Base-by-base conservation (phyloP, 2,329 filamentous ascomycete species). In the Diaporthe nobilis region DNA sequence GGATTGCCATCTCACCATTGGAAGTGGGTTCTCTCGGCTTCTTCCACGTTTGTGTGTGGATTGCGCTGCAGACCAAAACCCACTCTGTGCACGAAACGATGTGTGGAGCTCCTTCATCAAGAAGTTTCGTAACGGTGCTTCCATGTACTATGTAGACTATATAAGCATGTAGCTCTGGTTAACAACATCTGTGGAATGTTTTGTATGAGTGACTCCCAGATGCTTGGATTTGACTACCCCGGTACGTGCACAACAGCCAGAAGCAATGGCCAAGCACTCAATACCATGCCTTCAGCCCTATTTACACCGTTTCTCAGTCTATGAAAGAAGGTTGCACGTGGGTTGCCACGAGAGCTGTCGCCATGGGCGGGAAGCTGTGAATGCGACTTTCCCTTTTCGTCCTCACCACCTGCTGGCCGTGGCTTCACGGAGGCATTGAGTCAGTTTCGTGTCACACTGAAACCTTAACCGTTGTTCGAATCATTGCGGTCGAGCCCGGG, bases 391-490 rank as follows among this genome's bases (percentile, higher is more conserved):
- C 44, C 44, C 13, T 25, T 51, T 37, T 68, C 25, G 63, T 51
- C 7, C 3, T 37, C 8, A 12, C 15, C 31, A 12, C 12, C 44
- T 53, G 22, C 39, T 31, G 31, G 44, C 44, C 31, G 28, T 12
- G 8, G 63, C 47, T 25, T 31, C 31, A 37, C 12, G 22, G 31
- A 13, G 31, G 22, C 12, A 20, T 68, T 22, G 63, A 68, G 63
- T 68, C 28, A 68, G 28, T 37, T 31, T 15, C 31, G 22, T 12
- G 31, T 68, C 28, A 51, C 44, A 37, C 22, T 51, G 22, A 22
- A 68, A 68, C 63, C 63, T 68, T 39, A 53, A 53, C 20, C 20
- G 7, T 25, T 3, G 63, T 53, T 53, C 22, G 63, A 68, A 51
- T 68, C 63, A 68, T 68, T 67, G 31, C 63, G 25, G 42, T 20